Evolutionary conservation across 23 red algal genomes (phyloP).

Genomic region (Gracilaria caudata): DNA sequence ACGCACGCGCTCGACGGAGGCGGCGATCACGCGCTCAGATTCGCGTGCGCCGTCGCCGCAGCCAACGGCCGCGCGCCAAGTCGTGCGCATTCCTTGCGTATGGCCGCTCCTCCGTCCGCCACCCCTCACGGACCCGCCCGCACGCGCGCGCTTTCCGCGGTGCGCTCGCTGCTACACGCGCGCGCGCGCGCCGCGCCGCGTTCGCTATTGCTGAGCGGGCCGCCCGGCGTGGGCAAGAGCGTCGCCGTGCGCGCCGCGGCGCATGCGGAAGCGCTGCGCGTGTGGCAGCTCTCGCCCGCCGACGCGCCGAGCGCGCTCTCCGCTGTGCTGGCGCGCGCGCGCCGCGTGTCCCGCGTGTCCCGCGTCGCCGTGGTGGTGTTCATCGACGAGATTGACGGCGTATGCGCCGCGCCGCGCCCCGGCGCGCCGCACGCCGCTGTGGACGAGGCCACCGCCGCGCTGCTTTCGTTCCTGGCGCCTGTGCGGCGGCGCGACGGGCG

Average conservation of each 20-base stretch:
- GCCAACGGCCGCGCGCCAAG: neutral
- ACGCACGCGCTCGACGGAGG: neutral
- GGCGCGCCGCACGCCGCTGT: neutral
- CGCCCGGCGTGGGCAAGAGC: conserved; percentile 89
- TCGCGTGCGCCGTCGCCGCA: neutral
- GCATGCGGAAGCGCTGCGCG: neutral
- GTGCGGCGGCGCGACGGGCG: neutral
- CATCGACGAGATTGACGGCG: conserved; percentile 85
- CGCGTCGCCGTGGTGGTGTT: conserved; percentile 37
- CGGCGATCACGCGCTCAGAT: too few relatives aligned
- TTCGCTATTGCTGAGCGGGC: conserved; percentile 72
- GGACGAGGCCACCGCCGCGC: neutral
- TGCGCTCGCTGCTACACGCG: neutral
- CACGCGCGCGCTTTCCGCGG: neutral
- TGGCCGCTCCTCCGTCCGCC: neutral
- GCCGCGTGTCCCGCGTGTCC: neutral
- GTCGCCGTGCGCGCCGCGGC: conserved; percentile 25
- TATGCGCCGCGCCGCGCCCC: conserved; percentile 38
- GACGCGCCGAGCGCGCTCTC: neutral
- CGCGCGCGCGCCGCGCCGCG: neutral
- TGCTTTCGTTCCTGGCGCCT: conserved; percentile 14
- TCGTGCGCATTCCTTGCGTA: neutral
- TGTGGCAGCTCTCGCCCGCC: neutral
- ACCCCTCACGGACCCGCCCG: neutral
- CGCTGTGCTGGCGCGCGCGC: neutral